Conservation (phyloP, 192 early-diverging fungal species). For the Backusella tarrabulga region DNA sequence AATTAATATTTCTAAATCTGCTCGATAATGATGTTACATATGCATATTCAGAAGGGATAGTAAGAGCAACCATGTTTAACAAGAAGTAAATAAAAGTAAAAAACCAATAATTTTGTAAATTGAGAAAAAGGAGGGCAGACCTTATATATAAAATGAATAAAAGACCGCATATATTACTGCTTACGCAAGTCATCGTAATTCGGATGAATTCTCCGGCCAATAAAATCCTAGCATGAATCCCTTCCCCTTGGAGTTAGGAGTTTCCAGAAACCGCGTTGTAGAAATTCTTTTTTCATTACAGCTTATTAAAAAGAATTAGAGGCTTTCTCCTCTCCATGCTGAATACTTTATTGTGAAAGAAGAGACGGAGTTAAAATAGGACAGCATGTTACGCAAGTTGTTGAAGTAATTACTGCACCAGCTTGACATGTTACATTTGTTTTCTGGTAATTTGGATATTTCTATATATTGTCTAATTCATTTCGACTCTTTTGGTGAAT, state of each 20-base stretch:
- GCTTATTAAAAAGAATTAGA: neutral
- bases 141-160: neutral
- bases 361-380: neutral
- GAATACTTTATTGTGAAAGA: neutral
- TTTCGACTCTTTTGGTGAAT: neutral
- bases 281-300: neutral
- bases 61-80: conserved; percentile 37
- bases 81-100: conserved; percentile 7
- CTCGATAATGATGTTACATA: conserved; percentile 43
- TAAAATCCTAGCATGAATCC: neutral
- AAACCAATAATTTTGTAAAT: neutral
- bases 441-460: neutral
- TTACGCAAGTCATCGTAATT: conserved; percentile 12
- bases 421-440: neutral
- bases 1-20: neutral
- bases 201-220: neutral
- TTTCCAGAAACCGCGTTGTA: neutral
- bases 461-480: neutral
- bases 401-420: neutral
- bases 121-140: neutral
- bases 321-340: neutral
- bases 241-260: neutral
- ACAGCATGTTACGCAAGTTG: neutral
- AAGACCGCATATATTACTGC: neutral
- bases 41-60: conserved; percentile 52